Evolutionary conservation across 352 stramenopile genomes (phyloP).

Genomic region (Phytophthora gonapodyides): DNA sequence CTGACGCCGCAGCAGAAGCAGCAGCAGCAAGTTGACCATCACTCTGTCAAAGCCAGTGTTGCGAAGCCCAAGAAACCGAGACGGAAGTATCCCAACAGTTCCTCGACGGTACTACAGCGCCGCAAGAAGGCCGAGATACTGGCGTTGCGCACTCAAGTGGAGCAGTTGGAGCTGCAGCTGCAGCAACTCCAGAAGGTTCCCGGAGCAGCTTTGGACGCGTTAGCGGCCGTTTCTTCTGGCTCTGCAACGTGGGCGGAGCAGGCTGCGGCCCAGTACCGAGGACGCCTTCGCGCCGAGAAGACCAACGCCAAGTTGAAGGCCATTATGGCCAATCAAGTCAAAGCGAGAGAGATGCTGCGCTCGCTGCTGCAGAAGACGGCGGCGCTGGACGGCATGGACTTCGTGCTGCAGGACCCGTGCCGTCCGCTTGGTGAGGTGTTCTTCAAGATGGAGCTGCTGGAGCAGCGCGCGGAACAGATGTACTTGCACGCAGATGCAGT

Average conservation of each 20-base stretch:
- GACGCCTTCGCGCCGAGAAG: constrained; percentile 17
- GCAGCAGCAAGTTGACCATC: constrained; percentile 14
- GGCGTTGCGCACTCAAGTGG: constrained; percentile 23
- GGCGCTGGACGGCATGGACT: constrained; percentile 25
- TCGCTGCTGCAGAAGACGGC: constrained; percentile 19
- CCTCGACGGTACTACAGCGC: constrained; percentile 24
- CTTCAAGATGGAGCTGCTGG: constrained; percentile 22
- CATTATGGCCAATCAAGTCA: constrained; percentile 28
- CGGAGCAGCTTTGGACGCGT: neutral
- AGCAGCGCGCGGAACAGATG: constrained; percentile 18
- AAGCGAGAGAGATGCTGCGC: constrained; percentile 16
- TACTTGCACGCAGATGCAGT: constrained; percentile 29
- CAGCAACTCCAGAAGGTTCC: constrained; percentile 16
- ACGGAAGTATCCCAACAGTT: constrained; percentile 28
- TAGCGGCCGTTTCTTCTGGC: neutral
- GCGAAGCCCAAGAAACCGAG: constrained; percentile 14
- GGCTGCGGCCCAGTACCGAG: constrained; percentile 11
- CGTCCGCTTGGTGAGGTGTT: constrained; percentile 6
- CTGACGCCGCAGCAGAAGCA: constrained; percentile 24
- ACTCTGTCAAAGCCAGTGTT: neutral
- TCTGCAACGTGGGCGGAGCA: constrained; percentile 11
- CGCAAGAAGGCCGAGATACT: constrained; percentile 39
- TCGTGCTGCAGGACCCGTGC: constrained; percentile 17
- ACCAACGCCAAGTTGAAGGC: constrained; percentile 29
- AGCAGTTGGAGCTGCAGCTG: constrained; percentile 26